Conservation (phyloP, 2,329 filamentous ascomycete genomes). For the Coniochaeta ligniaria region DNA sequence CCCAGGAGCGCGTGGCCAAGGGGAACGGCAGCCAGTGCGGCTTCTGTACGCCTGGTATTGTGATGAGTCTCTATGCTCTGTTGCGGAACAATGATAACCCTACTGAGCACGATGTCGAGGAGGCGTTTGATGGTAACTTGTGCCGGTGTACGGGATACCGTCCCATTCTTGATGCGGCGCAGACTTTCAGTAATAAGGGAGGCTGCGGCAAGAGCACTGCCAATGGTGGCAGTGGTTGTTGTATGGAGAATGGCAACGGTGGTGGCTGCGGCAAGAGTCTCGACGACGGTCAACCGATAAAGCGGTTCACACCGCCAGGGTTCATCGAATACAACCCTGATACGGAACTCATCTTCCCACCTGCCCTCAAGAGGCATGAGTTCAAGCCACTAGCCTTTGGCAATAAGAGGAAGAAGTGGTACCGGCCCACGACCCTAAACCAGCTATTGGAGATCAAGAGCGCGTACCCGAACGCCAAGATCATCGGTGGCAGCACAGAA, state of each 20-base stretch:
- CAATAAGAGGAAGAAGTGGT: conserved; percentile 93
- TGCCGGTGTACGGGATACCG: conserved; percentile 94
- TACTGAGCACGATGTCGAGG: conserved; percentile 77
- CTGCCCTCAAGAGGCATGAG: conserved; percentile 73
- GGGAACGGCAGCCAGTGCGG: conserved; percentile 88
- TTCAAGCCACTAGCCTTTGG: conserved; percentile 80
- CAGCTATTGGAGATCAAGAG: conserved; percentile 91
- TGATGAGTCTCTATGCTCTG: conserved; percentile 94
- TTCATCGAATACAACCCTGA: conserved; percentile 94
- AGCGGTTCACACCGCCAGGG: conserved; percentile 73
- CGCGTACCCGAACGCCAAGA: conserved; percentile 76
- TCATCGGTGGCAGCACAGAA: conserved; percentile 93
- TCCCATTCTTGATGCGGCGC: conserved; percentile 88
- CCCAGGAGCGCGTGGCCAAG: conserved; percentile 85
- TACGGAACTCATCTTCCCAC: conserved; percentile 92
- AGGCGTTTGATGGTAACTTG: conserved; percentile 94
- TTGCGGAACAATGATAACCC: conserved; percentile 77
- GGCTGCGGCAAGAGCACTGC: conserved; percentile 41
- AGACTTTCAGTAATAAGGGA: conserved; percentile 63
- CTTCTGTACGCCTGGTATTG: conserved; percentile 95
- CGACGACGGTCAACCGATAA: conserved; percentile 48
- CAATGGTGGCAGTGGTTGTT: conserved; percentile 55
- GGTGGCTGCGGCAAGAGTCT: conserved; percentile 47
- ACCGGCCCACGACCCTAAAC: conserved; percentile 75
- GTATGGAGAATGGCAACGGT: conserved; percentile 56